phyloP scores from a whole-genome alignment of 345 rosid species.

The Lepidium aucheri region DNA sequence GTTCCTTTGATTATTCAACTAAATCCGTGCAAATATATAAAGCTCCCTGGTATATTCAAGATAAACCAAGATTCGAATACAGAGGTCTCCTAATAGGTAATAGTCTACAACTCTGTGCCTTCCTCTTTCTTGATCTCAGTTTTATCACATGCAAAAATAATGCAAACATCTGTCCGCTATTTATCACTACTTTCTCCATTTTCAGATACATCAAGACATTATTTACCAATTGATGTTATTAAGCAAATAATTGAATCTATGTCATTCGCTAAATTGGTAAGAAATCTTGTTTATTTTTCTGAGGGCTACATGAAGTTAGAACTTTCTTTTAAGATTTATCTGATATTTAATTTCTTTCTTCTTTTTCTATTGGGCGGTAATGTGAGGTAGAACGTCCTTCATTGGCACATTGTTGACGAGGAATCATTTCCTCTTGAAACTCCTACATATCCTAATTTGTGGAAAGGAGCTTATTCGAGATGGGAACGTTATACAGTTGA shows the following conservation, averaged over 20 bases:
- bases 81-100: slow-evolving; percentile 85
- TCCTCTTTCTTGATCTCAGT: neutral
- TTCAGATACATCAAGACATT: slow-evolving; percentile 96
- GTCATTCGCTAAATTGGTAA: slow-evolving; percentile 94
- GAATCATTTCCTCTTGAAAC: slow-evolving; percentile 88
- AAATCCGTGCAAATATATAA: slow-evolving; percentile 59
- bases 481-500: slow-evolving; percentile 91
- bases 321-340: neutral
- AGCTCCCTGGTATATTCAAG: slow-evolving; percentile 88
- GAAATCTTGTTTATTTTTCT: slow-evolving; percentile 24
- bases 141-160: neutral
- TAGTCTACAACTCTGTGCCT: neutral
- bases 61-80: slow-evolving; percentile 72
- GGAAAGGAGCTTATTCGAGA: slow-evolving; percentile 85
- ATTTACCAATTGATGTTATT: slow-evolving; percentile 59
- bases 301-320: neutral
- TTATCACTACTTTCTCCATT: slow-evolving; percentile 5
- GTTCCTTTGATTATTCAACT: slow-evolving; percentile 61
- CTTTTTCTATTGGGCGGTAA: slow-evolving; percentile 30
- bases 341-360: neutral
- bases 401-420: slow-evolving; percentile 95
- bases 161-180: neutral
- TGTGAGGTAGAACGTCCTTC: slow-evolving; percentile 81
- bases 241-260: slow-evolving; percentile 84
- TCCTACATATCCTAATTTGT: slow-evolving; percentile 74